These are phyloP conservation scores for Pezicula neosporulosa DNA, from an alignment of 2,329 filamentous ascomycete genomes.

Conservation along the genomic window DNA sequence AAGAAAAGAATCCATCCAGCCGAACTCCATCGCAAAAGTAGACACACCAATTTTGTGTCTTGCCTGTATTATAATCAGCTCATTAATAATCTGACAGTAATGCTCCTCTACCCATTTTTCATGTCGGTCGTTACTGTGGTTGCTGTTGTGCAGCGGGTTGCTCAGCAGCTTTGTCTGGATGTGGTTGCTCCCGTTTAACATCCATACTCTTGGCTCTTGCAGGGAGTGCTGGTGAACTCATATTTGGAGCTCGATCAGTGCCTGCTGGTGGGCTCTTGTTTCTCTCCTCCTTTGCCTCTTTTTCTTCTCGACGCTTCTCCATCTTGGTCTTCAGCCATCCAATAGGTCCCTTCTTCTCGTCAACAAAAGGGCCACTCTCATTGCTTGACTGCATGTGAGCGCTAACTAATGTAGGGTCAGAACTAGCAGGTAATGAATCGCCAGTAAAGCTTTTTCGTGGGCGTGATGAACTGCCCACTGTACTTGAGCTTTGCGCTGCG, in stretches of 20 bases:
- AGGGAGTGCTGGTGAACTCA: slow-evolving; percentile 7
- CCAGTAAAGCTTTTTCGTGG: slow-evolving; percentile 42
- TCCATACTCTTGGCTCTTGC: slow-evolving; percentile 25
- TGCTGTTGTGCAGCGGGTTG: slow-evolving; percentile 5
- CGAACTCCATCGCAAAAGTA: background rate
- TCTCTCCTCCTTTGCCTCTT: slow-evolving; percentile 22
- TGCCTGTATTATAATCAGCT: background rate
- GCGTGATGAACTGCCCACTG: slow-evolving; percentile 57
- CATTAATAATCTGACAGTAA: background rate
- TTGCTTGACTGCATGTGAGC: slow-evolving; percentile 29
- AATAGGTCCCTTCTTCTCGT: slow-evolving; percentile 54
- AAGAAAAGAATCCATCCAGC: background rate
- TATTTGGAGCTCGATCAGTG: slow-evolving; percentile 15
- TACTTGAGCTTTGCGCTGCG: slow-evolving; percentile 64
- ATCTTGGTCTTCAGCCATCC: slow-evolving; percentile 65
- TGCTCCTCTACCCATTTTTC: background rate
- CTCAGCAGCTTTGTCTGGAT: slow-evolving; percentile 11
- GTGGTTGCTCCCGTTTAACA: slow-evolving; percentile 18
- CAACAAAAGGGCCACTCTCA: slow-evolving; percentile 21
- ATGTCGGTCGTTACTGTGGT: background rate
- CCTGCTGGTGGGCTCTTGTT: slow-evolving; percentile 26
- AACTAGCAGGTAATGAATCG: slow-evolving; percentile 29
- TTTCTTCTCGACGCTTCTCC: slow-evolving; percentile 43
- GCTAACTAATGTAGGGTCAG: slow-evolving; percentile 22
- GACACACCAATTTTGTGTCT: background rate